Evolutionary conservation across 1,139 yeast species (phyloP).

Genomic region (Sugiyamaella neomexicana): DNA sequence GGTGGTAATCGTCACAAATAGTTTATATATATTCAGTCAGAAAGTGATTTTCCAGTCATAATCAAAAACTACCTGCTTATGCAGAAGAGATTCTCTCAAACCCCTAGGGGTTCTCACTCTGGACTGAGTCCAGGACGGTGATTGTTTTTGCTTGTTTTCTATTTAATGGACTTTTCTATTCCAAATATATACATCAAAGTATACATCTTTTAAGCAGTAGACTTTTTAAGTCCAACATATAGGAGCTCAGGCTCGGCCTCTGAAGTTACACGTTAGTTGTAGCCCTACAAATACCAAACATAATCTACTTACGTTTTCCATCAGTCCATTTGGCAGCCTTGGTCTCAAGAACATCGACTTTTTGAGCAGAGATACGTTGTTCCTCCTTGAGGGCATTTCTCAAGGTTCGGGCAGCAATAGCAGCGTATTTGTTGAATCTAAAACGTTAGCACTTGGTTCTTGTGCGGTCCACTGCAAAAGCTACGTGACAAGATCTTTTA

Average conservation of each 20-base stretch:
- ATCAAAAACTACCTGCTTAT: slow-evolving; percentile 1
- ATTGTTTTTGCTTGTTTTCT: not conserved
- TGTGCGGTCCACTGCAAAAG: not conserved
- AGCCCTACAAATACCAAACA: not conserved
- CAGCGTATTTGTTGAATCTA: slow-evolving; percentile 82
- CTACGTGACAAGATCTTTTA: no score
- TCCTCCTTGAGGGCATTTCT: slow-evolving; percentile 91
- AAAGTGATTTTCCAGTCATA: no score
- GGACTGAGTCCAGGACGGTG: not conserved
- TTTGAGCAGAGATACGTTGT: slow-evolving; percentile 69
- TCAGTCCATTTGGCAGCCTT: slow-evolving; percentile 70
- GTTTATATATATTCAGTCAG: not conserved
- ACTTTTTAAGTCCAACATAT: slow-evolving; percentile 27
- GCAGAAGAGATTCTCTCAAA: no score
- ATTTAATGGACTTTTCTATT: not conserved
- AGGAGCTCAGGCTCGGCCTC: slow-evolving; percentile 29
- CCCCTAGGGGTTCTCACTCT: not conserved
- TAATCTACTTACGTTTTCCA: slow-evolving; percentile 52
- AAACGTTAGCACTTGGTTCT: slow-evolving; percentile 2
- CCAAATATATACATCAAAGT: not conserved
- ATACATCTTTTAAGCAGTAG: slow-evolving; percentile 16
- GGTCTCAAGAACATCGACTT: slow-evolving; percentile 76
- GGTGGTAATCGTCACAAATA: no score
- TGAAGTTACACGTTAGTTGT: slow-evolving; percentile 14
- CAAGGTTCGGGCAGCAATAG: slow-evolving; percentile 86